phyloP scores from a whole-genome alignment of 2,329 filamentous ascomycete species.

The Sarocladium oryzae region DNA sequence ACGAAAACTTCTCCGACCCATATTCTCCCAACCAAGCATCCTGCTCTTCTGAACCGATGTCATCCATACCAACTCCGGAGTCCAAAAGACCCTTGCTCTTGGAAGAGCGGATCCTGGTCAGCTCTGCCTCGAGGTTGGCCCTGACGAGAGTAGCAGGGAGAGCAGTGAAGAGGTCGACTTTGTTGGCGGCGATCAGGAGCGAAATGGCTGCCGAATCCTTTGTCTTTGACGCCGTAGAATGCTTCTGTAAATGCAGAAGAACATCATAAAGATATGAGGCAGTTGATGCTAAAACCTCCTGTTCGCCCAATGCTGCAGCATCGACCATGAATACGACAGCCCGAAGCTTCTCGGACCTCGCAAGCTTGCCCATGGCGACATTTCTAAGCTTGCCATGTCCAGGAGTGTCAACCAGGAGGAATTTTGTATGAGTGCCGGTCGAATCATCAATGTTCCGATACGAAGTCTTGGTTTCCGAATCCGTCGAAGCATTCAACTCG shows the following conservation, averaged over 20 bases:
- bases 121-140: conserved; percentile 69
- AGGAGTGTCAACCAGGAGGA: conserved; percentile 80
- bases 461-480: conserved; percentile 34
- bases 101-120: conserved; percentile 69
- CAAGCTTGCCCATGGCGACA: conserved; percentile 51
- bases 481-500: conserved; percentile 48
- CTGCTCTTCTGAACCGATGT: conserved; percentile 59
- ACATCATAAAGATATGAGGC: conserved; percentile 86
- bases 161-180: conserved; percentile 91
- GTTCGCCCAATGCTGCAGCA: conserved; percentile 58
- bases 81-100: conserved; percentile 77
- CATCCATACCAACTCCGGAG: conserved; percentile 65
- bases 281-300: conserved; percentile 60
- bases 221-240: conserved; percentile 41
- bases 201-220: conserved; percentile 43
- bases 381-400: conserved; percentile 91
- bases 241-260: conserved; percentile 74
- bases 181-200: conserved; percentile 85
- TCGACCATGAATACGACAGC: conserved; percentile 89
- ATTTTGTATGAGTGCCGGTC: conserved; percentile 55
- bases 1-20: conserved; percentile 70
- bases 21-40: conserved; percentile 82
- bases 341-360: conserved; percentile 43
- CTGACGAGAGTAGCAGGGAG: conserved; percentile 72
- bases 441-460: conserved; percentile 51